These are phyloP conservation scores for Kwoniella dendrophila DNA, from an alignment of 768 basidiomycete genomes.

Conservation along the genomic window DNA sequence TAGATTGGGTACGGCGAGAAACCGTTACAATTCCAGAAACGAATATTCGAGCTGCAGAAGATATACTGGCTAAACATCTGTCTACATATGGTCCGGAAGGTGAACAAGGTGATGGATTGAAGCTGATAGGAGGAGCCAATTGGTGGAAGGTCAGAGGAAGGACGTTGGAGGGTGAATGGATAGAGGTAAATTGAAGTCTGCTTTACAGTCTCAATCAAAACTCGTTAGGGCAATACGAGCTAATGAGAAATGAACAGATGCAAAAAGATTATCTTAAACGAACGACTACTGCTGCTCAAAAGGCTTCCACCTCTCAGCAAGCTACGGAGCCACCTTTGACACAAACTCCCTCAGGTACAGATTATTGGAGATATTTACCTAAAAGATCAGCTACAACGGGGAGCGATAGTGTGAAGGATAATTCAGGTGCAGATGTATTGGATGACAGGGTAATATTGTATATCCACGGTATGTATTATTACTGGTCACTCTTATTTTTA, in stretches of 20 bases:
- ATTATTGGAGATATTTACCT: constrained; percentile 29
- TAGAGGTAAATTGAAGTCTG: constrained; percentile 48
- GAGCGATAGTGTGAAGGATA: constrained; percentile 42
- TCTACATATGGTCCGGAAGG: constrained; percentile 46
- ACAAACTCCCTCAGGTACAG: constrained; percentile 9
- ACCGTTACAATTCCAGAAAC: constrained; percentile 48
- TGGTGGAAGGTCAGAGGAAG: constrained; percentile 56
- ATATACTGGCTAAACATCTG: constrained; percentile 49
- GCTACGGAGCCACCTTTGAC: not conserved
- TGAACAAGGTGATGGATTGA: constrained; percentile 34
- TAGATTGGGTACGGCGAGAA: constrained; percentile 52
- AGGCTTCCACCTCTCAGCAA: not conserved
- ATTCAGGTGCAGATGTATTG: constrained; percentile 35
- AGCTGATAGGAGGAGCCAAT: constrained; percentile 52
- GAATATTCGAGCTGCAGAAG: constrained; percentile 45
- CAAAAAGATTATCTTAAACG: constrained; percentile 53
- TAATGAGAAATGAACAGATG: constrained; percentile 38
- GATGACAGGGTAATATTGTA: constrained; percentile 54
- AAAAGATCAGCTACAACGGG: constrained; percentile 27
- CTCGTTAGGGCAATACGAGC: not conserved
- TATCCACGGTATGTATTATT: constrained; percentile 50
- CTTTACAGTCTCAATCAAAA: too few species aligned
- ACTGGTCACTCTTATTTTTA: not conserved
- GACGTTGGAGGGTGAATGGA: constrained; percentile 56
- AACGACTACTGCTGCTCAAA: constrained; percentile 17